Conservation (phyloP, 805 yeast genomes). For the Saccharomycopsis malanga region DNA sequence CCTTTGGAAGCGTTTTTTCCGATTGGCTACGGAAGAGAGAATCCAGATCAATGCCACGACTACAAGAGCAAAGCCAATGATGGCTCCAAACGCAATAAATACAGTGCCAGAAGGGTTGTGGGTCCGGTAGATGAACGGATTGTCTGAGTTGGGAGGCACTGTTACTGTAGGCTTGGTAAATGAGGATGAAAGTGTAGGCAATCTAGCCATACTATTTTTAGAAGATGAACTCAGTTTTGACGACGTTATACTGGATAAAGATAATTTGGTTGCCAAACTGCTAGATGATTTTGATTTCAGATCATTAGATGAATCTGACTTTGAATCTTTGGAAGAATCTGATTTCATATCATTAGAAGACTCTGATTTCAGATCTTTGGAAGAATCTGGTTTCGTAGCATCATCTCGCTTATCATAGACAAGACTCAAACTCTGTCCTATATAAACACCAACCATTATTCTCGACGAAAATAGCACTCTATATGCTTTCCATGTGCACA, state of each 20-base stretch:
- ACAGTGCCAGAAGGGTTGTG: constrained; percentile 67
- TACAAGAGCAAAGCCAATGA: constrained; percentile 49
- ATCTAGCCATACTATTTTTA: neutral
- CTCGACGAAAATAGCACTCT: too few relatives aligned
- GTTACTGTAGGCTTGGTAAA: constrained; percentile 29
- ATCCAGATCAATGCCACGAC: constrained; percentile 11
- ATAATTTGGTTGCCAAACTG: neutral
- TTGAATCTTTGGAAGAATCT: neutral
- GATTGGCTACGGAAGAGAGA: constrained; percentile 3
- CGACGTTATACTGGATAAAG: neutral
- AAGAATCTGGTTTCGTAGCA: neutral
- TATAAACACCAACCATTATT: too few relatives aligned
- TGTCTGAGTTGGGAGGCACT: constrained; percentile 49
- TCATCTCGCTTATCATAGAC: neutral
- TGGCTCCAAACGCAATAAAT: constrained; percentile 72
- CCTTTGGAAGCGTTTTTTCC: constrained; percentile 18
- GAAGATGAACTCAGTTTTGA: neutral
- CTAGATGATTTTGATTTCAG: neutral
- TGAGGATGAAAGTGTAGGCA: constrained; percentile 5
- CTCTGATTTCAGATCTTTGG: too few relatives aligned
- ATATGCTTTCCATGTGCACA: too few relatives aligned
- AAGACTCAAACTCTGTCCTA: neutral
- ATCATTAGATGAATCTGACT: neutral
- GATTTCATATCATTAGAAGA: neutral
- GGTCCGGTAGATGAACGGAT: constrained; percentile 56